phyloP scores from a whole-genome alignment of 257 asterid species.

The Cruciata laevipes region DNA sequence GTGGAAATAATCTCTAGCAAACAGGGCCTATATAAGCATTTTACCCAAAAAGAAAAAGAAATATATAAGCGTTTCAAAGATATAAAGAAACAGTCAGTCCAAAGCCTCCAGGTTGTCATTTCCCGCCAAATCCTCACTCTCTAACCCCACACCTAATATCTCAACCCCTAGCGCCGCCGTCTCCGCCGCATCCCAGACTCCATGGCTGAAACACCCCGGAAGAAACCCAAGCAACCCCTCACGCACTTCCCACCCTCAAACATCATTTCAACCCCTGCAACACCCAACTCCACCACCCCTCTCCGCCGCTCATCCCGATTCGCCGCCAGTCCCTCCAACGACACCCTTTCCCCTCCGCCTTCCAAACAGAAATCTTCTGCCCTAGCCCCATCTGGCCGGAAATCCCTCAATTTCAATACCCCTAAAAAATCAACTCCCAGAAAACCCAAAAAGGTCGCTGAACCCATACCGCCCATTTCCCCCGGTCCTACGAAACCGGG shows the following conservation, averaged over 20 bases:
- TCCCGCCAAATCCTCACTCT: slow-evolving; percentile 11
- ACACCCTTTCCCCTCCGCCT: slow-evolving; percentile 15
- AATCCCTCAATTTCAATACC: slow-evolving; percentile 28
- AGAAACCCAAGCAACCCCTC: slow-evolving; percentile 31
- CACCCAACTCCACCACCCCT: slow-evolving; percentile 41
- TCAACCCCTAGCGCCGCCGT: slow-evolving; percentile 4
- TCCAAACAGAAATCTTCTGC: slow-evolving; percentile 3
- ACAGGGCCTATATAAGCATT: too few species aligned
- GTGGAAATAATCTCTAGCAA: too few species aligned
- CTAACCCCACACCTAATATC: neutral
- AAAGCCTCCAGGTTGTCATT: neutral
- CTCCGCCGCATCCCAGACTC: slow-evolving; percentile 3
- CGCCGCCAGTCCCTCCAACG: slow-evolving; percentile 24
- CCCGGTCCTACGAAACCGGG: slow-evolving; percentile 46
- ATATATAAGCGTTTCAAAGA: neutral
- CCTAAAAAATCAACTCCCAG: slow-evolving; percentile 5
- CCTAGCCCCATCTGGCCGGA: slow-evolving; percentile 11
- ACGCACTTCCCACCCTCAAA: slow-evolving; percentile 21
- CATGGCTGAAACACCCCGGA: slow-evolving; percentile 54
- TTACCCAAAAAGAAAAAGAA: neutral
- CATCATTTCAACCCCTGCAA: slow-evolving; percentile 34
- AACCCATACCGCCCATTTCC: slow-evolving; percentile 36
- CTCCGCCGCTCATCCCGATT: slow-evolving; percentile 67
- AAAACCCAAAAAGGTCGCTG: slow-evolving; percentile 16
- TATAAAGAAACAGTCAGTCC: neutral